Percentiles rank a stretch among this genome's conserved stretches.
Evolutionary conservation across 2,329 filamentous ascomycete genomes (phyloP).

Genomic region (Colletotrichum zoysiae): DNA sequence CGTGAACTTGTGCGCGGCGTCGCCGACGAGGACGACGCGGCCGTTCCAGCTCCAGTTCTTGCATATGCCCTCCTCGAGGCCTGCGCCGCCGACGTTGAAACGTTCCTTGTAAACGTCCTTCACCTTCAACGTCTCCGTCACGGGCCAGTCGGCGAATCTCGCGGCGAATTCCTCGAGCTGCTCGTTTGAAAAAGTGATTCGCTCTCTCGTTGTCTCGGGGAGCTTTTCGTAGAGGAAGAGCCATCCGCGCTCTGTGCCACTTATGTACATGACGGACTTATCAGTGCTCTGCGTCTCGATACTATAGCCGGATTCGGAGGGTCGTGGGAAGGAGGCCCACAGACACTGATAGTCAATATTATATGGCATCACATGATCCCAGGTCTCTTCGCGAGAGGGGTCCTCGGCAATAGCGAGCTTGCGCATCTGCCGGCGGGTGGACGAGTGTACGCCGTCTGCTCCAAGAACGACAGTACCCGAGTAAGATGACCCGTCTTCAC

Average conservation of each 20-base stretch:
- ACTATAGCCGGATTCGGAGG: conserved; percentile 44
- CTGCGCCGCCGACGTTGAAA: conserved; percentile 47
- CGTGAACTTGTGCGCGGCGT: conserved; percentile 55
- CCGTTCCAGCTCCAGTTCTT: conserved; percentile 52
- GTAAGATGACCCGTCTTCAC: conserved; percentile 51
- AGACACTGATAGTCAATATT: conserved; percentile 50
- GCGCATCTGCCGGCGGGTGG: conserved; percentile 52
- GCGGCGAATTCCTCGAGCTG: conserved; percentile 46
- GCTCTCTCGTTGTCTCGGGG: conserved; percentile 45
- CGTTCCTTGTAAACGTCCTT: conserved; percentile 48
- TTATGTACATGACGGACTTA: conserved; percentile 48
- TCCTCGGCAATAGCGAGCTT: conserved; percentile 44
- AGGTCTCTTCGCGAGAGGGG: conserved; percentile 20
- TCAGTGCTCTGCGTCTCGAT: conserved; percentile 50
- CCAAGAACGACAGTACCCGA: conserved; percentile 55
- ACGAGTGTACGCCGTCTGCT: conserved; percentile 59
- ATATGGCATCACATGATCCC: conserved; percentile 33
- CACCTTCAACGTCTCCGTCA: conserved; percentile 47
- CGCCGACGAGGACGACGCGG: conserved; percentile 52
- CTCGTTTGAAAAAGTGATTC: conserved; percentile 44
- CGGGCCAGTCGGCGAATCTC: conserved; percentile 46
- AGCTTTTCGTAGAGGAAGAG: conserved; percentile 52
- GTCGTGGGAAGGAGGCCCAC: conserved; percentile 51
- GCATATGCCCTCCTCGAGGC: conserved; percentile 54
- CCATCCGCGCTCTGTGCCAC: conserved; percentile 48